Conservation (phyloP, 2,329 filamentous ascomycete species). For the Fusarium floridanum region DNA sequence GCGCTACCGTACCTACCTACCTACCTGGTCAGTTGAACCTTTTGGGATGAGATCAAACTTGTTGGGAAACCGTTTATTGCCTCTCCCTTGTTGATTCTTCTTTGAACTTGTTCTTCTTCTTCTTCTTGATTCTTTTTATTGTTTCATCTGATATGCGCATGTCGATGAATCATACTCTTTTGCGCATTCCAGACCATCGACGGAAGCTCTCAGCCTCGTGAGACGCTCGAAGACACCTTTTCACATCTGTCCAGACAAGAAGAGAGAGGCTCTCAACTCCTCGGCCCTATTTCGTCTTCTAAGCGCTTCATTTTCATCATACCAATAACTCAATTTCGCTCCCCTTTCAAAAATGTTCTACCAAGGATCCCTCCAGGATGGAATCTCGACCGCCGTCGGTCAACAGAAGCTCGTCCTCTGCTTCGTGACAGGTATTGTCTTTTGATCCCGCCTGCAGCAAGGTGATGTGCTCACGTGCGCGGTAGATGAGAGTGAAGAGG, state of each 20-base stretch:
- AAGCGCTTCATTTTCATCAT: not conserved
- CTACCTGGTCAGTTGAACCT: constrained; percentile 5
- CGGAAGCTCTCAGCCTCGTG: constrained; percentile 9
- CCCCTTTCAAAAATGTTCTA: constrained; percentile 78
- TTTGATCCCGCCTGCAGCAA: constrained; percentile 2
- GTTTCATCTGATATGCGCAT: not conserved
- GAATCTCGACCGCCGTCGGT: constrained; percentile 80
- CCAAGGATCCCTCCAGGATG: constrained; percentile 81
- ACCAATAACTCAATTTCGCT: not conserved
- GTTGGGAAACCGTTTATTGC: not conserved
- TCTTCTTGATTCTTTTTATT: not conserved
- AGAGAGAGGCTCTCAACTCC: not conserved
- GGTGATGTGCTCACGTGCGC: constrained; percentile 29
- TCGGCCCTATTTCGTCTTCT: not conserved
- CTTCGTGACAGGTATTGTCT: constrained; percentile 78
- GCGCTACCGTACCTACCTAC: not conserved
- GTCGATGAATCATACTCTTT: not conserved
- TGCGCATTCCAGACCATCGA: constrained; percentile 2
- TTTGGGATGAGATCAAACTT: constrained; percentile 12
- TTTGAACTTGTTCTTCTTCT: not conserved
- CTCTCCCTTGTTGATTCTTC: not conserved
- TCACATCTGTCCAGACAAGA: constrained; percentile 17
- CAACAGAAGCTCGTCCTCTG: constrained; percentile 84
- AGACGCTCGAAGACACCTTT: constrained; percentile 41
- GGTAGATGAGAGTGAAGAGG: constrained; percentile 69